Base-by-base conservation (phyloP, 2,329 filamentous ascomycete species). In the Colletotrichum liriopes region DNA sequence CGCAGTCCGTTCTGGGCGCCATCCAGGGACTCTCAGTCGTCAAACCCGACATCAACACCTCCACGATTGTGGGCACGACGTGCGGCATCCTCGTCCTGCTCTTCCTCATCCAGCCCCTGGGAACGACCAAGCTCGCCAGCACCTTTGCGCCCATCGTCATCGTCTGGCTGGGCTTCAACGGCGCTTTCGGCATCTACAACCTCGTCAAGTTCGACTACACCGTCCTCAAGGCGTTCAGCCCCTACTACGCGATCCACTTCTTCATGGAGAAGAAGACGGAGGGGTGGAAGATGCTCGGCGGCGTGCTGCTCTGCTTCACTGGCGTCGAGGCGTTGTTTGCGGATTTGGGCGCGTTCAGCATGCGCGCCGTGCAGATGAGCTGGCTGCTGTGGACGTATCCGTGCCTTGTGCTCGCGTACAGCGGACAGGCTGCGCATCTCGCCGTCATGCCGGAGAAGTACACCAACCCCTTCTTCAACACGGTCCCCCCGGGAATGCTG, bases 291-390 rank as follows among this genome's bases (percentile, higher is more conserved):
- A 89, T 87, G 71, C 84, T 94, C 1, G 92, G 91, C n/a, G 93
- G 93, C 5, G 88, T 95, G 26, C 81, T 95, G 2, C 87, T 95
- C 12, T 88, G 91, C 3, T 95, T 95, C 77, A 95, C 93, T 2
- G 93, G 91, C 23, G 92, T 93, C n/a, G 93, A 95, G 79, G 92
- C 93, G 1, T 84, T 95, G 1, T 95, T 94, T 77, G 93, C 93
- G 4, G 93, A 95, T 76, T 84, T 95, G 8, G 93, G 93, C 43
- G 93, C 93, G 29, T 95, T 95, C 79, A 89, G 88, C 79, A 86
- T 88, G 76, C 84, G 87, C 52, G 92, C 93, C 0, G 90, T 95
- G 63, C 93, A 94, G 78, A 84, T 95, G 20, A 92, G 89, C 54
- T 95, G 93, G 93, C 83, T 94, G 5, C 84, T 86, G 63, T 91